Percentiles rank a stretch among this genome's conserved stretches.
Conservation (phyloP, 352 stramenopile species). For the Phytophthora citricola region DNA sequence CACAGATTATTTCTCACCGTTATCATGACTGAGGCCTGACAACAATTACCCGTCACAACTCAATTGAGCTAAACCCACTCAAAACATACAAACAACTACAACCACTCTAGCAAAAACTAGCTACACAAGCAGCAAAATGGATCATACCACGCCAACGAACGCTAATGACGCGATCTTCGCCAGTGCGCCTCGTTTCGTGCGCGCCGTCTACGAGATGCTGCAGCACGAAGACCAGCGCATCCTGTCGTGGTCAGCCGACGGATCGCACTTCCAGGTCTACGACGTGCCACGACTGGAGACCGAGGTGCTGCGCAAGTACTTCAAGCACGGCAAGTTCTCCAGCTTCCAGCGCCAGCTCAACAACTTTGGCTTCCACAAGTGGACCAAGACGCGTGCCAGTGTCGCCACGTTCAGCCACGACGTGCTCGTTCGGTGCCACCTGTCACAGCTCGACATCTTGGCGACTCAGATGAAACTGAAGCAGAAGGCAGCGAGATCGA, state of each 20-base stretch:
- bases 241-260: slow-evolving; percentile 54
- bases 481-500: neutral
- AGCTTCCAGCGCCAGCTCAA: slow-evolving; percentile 92
- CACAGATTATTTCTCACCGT: neutral
- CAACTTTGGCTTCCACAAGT: slow-evolving; percentile 92
- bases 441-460: slow-evolving; percentile 19
- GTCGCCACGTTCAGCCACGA: slow-evolving; percentile 76
- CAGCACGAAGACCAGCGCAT: slow-evolving; percentile 56
- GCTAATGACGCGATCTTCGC: neutral
- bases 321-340: slow-evolving; percentile 89
- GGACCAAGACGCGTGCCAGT: slow-evolving; percentile 70
- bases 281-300: slow-evolving; percentile 66
- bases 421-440: slow-evolving; percentile 54
- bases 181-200: slow-evolving; percentile 51
- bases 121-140: slow-evolving; percentile 2
- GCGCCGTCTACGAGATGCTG: slow-evolving; percentile 62
- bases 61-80: slow-evolving; percentile 12
- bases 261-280: slow-evolving; percentile 83
- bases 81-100: slow-evolving; percentile 3
- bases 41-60: slow-evolving; percentile 16
- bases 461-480: slow-evolving; percentile 21
- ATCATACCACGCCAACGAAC: neutral
- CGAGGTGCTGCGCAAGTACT: slow-evolving; percentile 79
- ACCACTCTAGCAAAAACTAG: neutral
- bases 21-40: no score